phyloP scores from a whole-genome alignment of 1,139 yeast genomes.

The Taphrina sp. region DNA sequence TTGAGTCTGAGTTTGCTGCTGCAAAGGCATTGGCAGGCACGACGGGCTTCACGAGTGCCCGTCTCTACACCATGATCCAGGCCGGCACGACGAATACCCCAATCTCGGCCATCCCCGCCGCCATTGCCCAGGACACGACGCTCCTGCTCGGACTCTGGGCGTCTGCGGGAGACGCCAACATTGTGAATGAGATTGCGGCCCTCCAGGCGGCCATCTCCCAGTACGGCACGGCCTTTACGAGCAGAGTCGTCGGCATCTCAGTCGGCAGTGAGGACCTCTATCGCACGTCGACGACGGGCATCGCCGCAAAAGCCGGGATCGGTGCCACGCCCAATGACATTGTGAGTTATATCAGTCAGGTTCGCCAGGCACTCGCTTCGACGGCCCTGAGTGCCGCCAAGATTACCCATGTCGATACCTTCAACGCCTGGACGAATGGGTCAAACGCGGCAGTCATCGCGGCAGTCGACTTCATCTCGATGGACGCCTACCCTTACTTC shows the following conservation, averaged over 20 bases:
- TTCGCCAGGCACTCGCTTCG: conserved; percentile 5
- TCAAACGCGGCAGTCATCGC: conserved; percentile 64
- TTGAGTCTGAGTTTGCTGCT: conserved; percentile 21
- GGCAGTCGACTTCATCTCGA: conserved; percentile 80
- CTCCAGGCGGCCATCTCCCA: conserved; percentile 64
- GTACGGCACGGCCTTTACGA: conserved; percentile 57
- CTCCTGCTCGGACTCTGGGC: conserved; percentile 90
- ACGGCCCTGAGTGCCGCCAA: conserved; percentile 4
- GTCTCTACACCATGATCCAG: conserved; percentile 15
- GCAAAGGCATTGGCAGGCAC: conserved; percentile 5
- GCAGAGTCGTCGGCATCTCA: conserved; percentile 59
- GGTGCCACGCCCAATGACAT: conserved; percentile 50
- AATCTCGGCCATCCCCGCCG: conserved; percentile 69
- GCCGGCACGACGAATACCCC: conserved; percentile 4
- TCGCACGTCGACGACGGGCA: conserved; percentile 50
- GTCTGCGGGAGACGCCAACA: conserved; percentile 69
- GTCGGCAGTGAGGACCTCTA: conserved; percentile 93
- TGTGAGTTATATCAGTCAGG: conserved; percentile 12
- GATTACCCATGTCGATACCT: conserved; percentile 92
- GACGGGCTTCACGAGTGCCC: conserved; percentile 21
- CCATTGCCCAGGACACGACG: conserved; percentile 59
- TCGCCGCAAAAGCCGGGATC: conserved; percentile 9
- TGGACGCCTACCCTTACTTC: conserved; percentile 97
- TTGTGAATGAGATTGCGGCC: conserved; percentile 63
- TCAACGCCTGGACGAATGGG: conserved; percentile 87